Conservation (phyloP, 805 yeast genomes). For the Hanseniaspora jakobsenii region DNA sequence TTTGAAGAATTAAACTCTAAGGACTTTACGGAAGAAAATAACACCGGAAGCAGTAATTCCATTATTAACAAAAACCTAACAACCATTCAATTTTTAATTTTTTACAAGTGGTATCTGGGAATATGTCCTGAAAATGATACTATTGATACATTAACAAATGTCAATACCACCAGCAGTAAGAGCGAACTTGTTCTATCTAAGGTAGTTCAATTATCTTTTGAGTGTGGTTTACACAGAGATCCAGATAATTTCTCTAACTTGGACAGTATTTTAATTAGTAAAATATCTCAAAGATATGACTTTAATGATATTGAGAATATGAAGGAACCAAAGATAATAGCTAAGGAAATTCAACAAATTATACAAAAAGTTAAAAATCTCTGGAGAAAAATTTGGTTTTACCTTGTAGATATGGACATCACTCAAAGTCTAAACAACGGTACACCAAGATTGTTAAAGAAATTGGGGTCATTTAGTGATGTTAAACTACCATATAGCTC, state of each 20-base stretch:
- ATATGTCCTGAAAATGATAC: constrained; percentile 42
- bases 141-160: constrained; percentile 16
- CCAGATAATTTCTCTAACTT: constrained; percentile 43
- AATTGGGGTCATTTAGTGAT: constrained; percentile 32
- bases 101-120: constrained; percentile 42
- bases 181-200: constrained; percentile 47
- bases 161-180: constrained; percentile 29
- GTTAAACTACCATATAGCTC: constrained; percentile 32
- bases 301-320: constrained; percentile 8
- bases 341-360: constrained; percentile 22
- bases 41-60: constrained; percentile 20
- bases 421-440: constrained; percentile 35
- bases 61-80: constrained; percentile 20
- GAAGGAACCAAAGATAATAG: constrained; percentile 16
- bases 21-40: constrained; percentile 25
- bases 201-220: constrained; percentile 53
- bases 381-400: constrained; percentile 50
- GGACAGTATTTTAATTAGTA: constrained; percentile 20
- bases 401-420: constrained; percentile 33
- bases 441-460: constrained; percentile 31
- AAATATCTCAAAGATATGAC: neutral
- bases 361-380: constrained; percentile 34
- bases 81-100: constrained; percentile 48
- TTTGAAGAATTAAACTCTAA: constrained; percentile 20
- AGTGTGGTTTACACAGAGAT: constrained; percentile 58